Evolutionary conservation across 495 filamentous ascomycete genomes (phyloP), one percentile per base, ranked within the genome.

Genomic region (Penicillium daleae): DNA sequence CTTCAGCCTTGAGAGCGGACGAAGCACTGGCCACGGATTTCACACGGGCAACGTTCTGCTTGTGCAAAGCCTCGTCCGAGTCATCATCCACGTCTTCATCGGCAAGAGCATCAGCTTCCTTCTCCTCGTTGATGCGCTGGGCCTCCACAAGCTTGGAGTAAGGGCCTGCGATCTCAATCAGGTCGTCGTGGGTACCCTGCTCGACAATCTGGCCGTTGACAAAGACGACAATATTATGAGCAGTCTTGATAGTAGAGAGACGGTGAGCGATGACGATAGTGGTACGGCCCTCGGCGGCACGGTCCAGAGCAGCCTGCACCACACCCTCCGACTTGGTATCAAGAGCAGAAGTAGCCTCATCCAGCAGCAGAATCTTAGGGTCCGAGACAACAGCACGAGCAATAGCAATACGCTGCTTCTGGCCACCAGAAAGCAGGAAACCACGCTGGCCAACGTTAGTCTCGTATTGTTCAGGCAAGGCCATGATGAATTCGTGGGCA

Each of bases 191-290:
- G 6, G 85, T 90, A 57, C 92, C 92, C 75, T 93, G 92, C 70
- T 99, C 95, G n/a, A 95, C 82, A 60, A 97, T 96, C 21, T 81
- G 73, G 53, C 95, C 95, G 58, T 89, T 76, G 13, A 87, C 83
- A 87, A 99, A 92, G 66, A 97, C 92, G 19, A 97, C 92, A 61
- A 99, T 99, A 70, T 97, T 99, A 71, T 97, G 89, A 0, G 93
- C 94, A 60, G 89, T 85, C 75, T 90, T 94, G 79, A 99, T 96
- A 32, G 95, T 99, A 0, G 92, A 96, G 32, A 99, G 81, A 55
- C 95, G 87, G 74, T 99, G 95, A 27, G 95, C 96, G 70, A 99
- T 98, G 10, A 94, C 89, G 69, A 98, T 96, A 12, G 95, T 98
- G 1, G 95, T 99, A 27, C 95, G 86, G n/a, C 94, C 95, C 64